A percentile compares a stretch with the other conserved stretches of the same genome.
Conservation (phyloP, 1,284 basidiomycete genomes). For the Coriolopsis trogii region DNA sequence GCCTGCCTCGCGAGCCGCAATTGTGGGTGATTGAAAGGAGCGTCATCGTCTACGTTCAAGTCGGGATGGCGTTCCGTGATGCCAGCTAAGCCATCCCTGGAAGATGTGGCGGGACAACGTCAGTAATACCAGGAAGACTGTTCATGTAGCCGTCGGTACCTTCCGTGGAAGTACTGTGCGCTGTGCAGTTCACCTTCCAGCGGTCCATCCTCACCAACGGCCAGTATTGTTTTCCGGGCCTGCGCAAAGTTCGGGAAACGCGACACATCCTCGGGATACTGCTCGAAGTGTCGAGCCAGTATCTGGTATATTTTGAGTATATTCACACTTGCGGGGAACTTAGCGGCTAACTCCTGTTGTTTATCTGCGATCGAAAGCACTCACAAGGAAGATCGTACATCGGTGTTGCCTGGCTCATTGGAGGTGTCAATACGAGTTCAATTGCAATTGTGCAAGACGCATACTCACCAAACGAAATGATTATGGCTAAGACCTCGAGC, state of each 20-base stretch:
- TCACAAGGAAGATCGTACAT: slow-evolving; percentile 62
- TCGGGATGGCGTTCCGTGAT: slow-evolving; percentile 79
- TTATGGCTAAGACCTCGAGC: slow-evolving; percentile 76
- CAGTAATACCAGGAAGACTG: slow-evolving; percentile 8
- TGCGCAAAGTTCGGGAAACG: slow-evolving; percentile 66
- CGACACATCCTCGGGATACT: slow-evolving; percentile 53
- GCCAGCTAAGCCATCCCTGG: slow-evolving; percentile 80
- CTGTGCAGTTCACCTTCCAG: slow-evolving; percentile 77
- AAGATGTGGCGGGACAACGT: background rate
- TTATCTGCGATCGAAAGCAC: slow-evolving; percentile 21
- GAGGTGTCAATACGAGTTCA: background rate
- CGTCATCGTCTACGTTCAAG: slow-evolving; percentile 49
- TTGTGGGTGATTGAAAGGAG: slow-evolving; percentile 43
- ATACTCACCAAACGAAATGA: slow-evolving; percentile 74
- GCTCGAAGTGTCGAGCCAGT: slow-evolving; percentile 65
- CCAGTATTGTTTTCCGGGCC: slow-evolving; percentile 60
- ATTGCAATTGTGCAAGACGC: background rate
- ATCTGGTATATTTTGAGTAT: slow-evolving; percentile 80
- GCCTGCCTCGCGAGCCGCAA: slow-evolving; percentile 53
- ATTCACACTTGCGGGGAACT: slow-evolving; percentile 56
- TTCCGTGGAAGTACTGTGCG: slow-evolving; percentile 88
- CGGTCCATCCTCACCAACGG: slow-evolving; percentile 71
- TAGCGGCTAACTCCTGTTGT: too few species aligned
- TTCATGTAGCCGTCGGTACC: too few species aligned
- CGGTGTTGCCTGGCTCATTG: slow-evolving; percentile 68